phyloP scores from a whole-genome alignment of 495 filamentous ascomycete genomes.

The Terfezia boudieri region DNA sequence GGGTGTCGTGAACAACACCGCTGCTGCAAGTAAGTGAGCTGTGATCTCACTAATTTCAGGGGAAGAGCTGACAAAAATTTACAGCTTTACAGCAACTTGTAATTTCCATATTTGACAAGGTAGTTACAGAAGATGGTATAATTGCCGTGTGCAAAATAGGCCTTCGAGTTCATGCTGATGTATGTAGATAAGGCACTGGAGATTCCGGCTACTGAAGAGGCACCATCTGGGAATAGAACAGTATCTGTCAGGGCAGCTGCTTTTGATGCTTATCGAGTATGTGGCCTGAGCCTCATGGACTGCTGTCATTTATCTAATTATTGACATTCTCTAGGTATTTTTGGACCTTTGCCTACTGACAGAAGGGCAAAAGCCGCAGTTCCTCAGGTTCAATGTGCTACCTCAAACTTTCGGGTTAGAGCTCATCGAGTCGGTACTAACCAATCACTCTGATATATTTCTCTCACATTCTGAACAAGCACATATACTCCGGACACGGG shows the following conservation, averaged over 20 bases:
- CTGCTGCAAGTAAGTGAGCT: conserved; percentile 40
- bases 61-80: background rate
- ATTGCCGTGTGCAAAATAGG: too few species aligned
- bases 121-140: conserved; percentile 57
- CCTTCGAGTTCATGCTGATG: background rate
- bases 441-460: conserved; percentile 65
- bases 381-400: conserved; percentile 50
- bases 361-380: conserved; percentile 60
- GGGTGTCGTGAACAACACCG: conserved; percentile 78
- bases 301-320: conserved; percentile 10
- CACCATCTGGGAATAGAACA: conserved; percentile 36
- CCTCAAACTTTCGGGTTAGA: conserved; percentile 69
- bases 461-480: conserved; percentile 56
- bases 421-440: conserved; percentile 69
- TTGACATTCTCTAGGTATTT: conserved; percentile 32
- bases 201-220: conserved; percentile 33
- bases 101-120: conserved; percentile 78
- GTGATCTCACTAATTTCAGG: too few species aligned
- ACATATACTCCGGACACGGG: conserved; percentile 49
- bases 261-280: conserved; percentile 51
- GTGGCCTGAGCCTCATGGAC: conserved; percentile 7
- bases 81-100: conserved; percentile 69
- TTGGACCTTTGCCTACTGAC: conserved; percentile 75
- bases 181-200: conserved; percentile 26
- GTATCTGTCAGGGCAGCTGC: conserved; percentile 51